Conservation (phyloP, 2,329 filamentous ascomycete species). For the Rhynchosporium secalis region DNA sequence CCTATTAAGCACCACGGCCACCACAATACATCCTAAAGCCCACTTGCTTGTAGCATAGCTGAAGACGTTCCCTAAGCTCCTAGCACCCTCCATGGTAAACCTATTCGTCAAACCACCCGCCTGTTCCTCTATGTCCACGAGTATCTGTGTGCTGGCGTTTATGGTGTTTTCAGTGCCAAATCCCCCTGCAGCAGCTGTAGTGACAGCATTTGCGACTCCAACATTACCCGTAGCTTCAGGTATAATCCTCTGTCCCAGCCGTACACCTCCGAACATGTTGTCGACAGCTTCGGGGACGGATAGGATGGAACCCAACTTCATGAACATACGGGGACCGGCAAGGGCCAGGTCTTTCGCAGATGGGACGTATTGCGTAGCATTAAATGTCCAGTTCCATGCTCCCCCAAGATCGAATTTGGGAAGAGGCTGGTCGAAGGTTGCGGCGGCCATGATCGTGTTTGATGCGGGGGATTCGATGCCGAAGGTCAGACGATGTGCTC, state of each 20-base stretch:
- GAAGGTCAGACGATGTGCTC: slow-evolving; percentile 3
- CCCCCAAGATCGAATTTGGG: slow-evolving; percentile 50
- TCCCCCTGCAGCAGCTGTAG: slow-evolving; percentile 46
- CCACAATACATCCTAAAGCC: slow-evolving; percentile 83
- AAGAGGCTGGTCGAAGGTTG: slow-evolving; percentile 27
- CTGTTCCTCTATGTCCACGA: slow-evolving; percentile 45
- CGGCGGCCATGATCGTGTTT: slow-evolving; percentile 30
- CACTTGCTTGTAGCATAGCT: slow-evolving; percentile 89
- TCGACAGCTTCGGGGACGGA: slow-evolving; percentile 61
- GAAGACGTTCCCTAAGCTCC: slow-evolving; percentile 82
- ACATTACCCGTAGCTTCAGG: slow-evolving; percentile 55
- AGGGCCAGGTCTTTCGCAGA: slow-evolving; percentile 68
- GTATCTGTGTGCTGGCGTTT: slow-evolving; percentile 33
- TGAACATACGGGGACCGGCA: slow-evolving; percentile 69
- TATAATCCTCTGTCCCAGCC: slow-evolving; percentile 56
- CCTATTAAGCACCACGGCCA: slow-evolving; percentile 85
- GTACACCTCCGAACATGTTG: slow-evolving; percentile 47
- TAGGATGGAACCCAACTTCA: slow-evolving; percentile 65
- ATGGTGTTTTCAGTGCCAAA: slow-evolving; percentile 37
- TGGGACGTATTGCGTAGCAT: slow-evolving; percentile 60
- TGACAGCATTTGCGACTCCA: slow-evolving; percentile 43
- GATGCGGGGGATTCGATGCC: slow-evolving; percentile 7
- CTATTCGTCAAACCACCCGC: slow-evolving; percentile 46
- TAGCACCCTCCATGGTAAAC: slow-evolving; percentile 58
- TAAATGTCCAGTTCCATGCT: slow-evolving; percentile 53